Conservation (phyloP, 129 eudicot genomes). For the Smallanthus sonchifolius region DNA sequence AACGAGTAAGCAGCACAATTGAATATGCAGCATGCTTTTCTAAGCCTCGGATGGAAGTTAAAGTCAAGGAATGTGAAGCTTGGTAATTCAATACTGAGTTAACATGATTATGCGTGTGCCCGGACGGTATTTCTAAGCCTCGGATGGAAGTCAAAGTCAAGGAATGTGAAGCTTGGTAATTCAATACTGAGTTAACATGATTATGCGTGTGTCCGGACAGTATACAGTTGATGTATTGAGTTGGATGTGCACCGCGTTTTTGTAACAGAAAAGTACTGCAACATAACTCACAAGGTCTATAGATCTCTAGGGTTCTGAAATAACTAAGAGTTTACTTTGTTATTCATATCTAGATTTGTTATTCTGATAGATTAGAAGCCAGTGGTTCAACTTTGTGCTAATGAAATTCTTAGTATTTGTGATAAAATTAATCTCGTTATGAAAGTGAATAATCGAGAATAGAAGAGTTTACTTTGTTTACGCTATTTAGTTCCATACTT, state of each 20-base stretch:
- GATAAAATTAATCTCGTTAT: conserved; percentile 1
- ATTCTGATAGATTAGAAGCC: neutral
- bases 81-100: neutral
- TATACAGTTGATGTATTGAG: conserved; percentile 1
- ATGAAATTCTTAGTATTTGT: neutral
- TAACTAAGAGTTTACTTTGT: neutral
- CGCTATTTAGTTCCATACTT: neutral
- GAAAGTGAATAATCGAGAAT: neutral
- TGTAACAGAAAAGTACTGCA: neutral
- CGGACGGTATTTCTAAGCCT: neutral
- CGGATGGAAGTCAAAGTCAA: neutral
- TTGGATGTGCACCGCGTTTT: conserved; percentile 5
- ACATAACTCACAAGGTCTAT: neutral
- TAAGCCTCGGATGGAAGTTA: neutral
- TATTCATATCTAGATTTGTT: neutral
- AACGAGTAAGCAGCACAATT: neutral
- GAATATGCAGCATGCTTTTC: neutral
- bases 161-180: neutral
- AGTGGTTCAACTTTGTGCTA: neutral
- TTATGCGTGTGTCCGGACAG: neutral
- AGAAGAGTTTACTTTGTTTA: neutral
- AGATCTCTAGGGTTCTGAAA: conserved; percentile 6
- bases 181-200: conserved; percentile 1
- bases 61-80: conserved; percentile 11
- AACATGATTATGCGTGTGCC: conserved; percentile 6